A percentile compares a stretch with the other conserved stretches of the same genome.
Evolutionary conservation across 257 asterid genomes (phyloP).

Genomic region (Linaria vulgaris): DNA sequence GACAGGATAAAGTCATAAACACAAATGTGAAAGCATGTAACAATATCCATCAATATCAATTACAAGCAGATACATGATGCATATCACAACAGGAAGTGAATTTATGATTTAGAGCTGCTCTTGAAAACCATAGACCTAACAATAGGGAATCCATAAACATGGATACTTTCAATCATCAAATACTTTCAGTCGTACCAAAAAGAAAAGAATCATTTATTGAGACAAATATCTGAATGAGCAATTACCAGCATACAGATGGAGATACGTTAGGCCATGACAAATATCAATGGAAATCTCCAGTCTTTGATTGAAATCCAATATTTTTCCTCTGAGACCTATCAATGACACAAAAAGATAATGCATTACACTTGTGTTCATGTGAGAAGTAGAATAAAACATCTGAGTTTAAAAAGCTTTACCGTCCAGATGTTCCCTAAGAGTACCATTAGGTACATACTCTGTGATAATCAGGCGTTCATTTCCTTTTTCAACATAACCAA

Average conservation of each 20-base stretch:
- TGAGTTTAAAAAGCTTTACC: conserved; percentile 52
- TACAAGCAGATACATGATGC: conserved; percentile 4
- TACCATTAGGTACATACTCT: conserved; percentile 92
- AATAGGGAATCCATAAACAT: background rate
- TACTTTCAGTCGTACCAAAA: background rate
- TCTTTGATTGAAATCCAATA: conserved; percentile 86
- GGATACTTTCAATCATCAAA: background rate
- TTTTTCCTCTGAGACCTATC: conserved; percentile 68
- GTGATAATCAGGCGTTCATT: conserved; percentile 83
- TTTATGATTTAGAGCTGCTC: conserved; percentile 13
- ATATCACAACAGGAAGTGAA: background rate
- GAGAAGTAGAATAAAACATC: background rate
- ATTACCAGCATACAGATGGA: conserved; percentile 90
- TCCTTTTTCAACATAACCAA: conserved; percentile 87
- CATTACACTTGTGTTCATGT: conserved; percentile 1
- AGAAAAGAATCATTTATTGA: conserved; percentile 9
- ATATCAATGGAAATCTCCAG: conserved; percentile 91
- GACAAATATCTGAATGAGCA: conserved; percentile 24
- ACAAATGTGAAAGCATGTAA: background rate
- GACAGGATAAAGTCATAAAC: background rate
- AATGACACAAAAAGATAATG: conserved; percentile 31
- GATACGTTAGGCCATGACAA: conserved; percentile 91
- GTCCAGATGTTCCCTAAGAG: conserved; percentile 93
- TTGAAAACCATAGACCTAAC: background rate
- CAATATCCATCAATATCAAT: background rate